Percentiles rank a stretch among this genome's conserved stretches.
phyloP scores from a whole-genome alignment of 129 eudicot species.

The Rutidosis leptorrhynchoides region DNA sequence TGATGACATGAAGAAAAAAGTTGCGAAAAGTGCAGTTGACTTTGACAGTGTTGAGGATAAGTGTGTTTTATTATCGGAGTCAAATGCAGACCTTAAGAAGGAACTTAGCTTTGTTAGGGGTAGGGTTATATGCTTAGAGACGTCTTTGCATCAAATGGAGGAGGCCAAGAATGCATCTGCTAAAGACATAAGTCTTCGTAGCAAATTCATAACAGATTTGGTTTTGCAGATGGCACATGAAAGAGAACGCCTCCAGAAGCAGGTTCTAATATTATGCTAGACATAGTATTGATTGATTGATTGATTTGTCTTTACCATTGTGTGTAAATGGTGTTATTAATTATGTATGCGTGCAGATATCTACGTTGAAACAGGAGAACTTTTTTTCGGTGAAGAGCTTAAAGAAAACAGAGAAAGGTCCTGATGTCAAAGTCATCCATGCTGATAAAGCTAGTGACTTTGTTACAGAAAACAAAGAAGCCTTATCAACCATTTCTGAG shows the following conservation, averaged over 20 bases:
- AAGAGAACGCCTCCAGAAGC: slow-evolving; percentile 91
- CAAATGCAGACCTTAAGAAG: slow-evolving; percentile 55
- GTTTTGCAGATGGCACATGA: slow-evolving; percentile 71
- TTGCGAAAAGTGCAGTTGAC: slow-evolving; percentile 40
- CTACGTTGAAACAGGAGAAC: slow-evolving; percentile 53
- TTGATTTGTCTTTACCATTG: neutral
- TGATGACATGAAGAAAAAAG: slow-evolving; percentile 55
- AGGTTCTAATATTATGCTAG: slow-evolving; percentile 46
- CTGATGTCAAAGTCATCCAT: slow-evolving; percentile 21
- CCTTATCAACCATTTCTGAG: slow-evolving; percentile 31
- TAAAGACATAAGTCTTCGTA: slow-evolving; percentile 58
- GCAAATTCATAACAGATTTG: slow-evolving; percentile 64
- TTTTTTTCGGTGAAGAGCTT: slow-evolving; percentile 37
- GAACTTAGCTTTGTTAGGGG: slow-evolving; percentile 47
- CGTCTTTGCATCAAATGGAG: slow-evolving; percentile 64
- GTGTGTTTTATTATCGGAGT: slow-evolving; percentile 66
- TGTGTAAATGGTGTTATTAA: slow-evolving; percentile 7
- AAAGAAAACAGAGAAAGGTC: slow-evolving; percentile 28
- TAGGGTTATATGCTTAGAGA: slow-evolving; percentile 52
- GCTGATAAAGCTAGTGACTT: slow-evolving; percentile 32
- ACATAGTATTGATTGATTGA: neutral
- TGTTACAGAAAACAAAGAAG: slow-evolving; percentile 29
- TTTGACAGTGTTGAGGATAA: slow-evolving; percentile 65
- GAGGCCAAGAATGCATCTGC: slow-evolving; percentile 67
- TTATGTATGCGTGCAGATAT: slow-evolving; percentile 51